A percentile compares a stretch with the other conserved stretches of the same genome.
Evolutionary conservation across 1,139 yeast species (phyloP).

Genomic region (Groenewaldozyma auringiensis): DNA sequence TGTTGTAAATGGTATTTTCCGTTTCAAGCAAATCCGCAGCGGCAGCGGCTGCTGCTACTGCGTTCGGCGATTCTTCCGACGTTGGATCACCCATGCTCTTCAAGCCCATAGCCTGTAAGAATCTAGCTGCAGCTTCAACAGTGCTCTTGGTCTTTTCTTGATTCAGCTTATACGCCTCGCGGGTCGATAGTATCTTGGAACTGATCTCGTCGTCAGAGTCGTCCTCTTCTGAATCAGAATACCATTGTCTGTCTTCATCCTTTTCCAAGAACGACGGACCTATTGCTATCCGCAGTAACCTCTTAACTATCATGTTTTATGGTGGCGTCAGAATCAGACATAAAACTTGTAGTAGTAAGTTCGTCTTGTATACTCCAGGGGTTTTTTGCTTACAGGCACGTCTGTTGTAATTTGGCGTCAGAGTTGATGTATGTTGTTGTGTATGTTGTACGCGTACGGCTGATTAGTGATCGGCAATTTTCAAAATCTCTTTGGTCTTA

Average conservation of each 20-base stretch:
- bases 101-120: not conserved
- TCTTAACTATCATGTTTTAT: slow-evolving; percentile 25
- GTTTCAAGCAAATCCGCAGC: not conserved
- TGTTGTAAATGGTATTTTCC: not conserved
- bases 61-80: not conserved
- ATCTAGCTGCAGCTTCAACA: not conserved
- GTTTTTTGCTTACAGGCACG: too few relatives aligned
- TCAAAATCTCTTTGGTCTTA: not conserved
- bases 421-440: too few relatives aligned
- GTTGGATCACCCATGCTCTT: not conserved
- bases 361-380: too few relatives aligned
- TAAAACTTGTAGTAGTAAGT: too few relatives aligned
- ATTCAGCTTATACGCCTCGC: not conserved
- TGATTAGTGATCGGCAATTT: not conserved
- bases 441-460: too few relatives aligned
- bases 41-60: not conserved
- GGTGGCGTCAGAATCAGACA: not conserved
- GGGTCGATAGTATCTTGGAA: not conserved
- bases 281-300: slow-evolving; percentile 23
- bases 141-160: not conserved
- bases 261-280: slow-evolving; percentile 24
- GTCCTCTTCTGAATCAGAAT: not conserved
- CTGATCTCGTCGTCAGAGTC: not conserved
- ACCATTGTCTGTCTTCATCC: slow-evolving; percentile 11
- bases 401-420: too few relatives aligned